These are phyloP conservation scores for Calonectria honghensis DNA, from an alignment of 2,329 filamentous ascomycete species.

Conservation along the genomic window DNA sequence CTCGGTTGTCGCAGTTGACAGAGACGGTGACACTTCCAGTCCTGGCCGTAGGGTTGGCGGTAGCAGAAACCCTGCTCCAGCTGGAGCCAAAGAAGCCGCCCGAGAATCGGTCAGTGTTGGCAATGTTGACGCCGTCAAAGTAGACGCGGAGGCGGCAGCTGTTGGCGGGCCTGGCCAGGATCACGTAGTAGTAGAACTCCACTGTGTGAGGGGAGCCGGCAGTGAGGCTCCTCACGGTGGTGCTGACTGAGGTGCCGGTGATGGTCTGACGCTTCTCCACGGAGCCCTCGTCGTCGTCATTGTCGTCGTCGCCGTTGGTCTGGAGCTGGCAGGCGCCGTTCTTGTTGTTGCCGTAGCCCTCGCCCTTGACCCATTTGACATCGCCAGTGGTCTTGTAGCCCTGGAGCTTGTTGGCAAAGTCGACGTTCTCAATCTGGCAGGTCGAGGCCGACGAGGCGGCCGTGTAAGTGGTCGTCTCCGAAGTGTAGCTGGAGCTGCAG, in stretches of 20 bases:
- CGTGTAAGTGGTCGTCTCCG: not conserved
- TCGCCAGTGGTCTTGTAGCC: slow-evolving; percentile 14
- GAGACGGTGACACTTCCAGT: not conserved
- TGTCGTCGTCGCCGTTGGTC: slow-evolving; percentile 1
- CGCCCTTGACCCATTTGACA: not conserved
- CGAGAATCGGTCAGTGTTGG: slow-evolving; percentile 24
- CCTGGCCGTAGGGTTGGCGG: not conserved
- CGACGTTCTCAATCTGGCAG: slow-evolving; percentile 14
- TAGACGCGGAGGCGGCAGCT: slow-evolving; percentile 27
- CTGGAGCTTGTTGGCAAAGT: slow-evolving; percentile 2
- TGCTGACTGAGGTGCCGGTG: slow-evolving; percentile 21
- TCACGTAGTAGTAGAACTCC: slow-evolving; percentile 28
- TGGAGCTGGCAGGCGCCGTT: slow-evolving; percentile 23
- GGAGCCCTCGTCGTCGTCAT: not conserved
- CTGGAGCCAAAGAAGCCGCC: not conserved
- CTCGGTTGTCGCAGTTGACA: slow-evolving; percentile 17
- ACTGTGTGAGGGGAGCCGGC: slow-evolving; percentile 2
- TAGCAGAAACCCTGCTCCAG: not conserved
- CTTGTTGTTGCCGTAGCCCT: slow-evolving; percentile 9
- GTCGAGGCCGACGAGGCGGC: not conserved
- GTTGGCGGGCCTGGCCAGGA: slow-evolving; percentile 18
- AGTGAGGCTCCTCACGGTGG: not conserved
- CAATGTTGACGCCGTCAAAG: slow-evolving; percentile 27
- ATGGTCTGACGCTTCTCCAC: slow-evolving; percentile 12
- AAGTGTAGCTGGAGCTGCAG: not conserved